These are phyloP conservation scores for Babjeviella inositovora DNA, from an alignment of 805 yeast species.

Conservation along the genomic window DNA sequence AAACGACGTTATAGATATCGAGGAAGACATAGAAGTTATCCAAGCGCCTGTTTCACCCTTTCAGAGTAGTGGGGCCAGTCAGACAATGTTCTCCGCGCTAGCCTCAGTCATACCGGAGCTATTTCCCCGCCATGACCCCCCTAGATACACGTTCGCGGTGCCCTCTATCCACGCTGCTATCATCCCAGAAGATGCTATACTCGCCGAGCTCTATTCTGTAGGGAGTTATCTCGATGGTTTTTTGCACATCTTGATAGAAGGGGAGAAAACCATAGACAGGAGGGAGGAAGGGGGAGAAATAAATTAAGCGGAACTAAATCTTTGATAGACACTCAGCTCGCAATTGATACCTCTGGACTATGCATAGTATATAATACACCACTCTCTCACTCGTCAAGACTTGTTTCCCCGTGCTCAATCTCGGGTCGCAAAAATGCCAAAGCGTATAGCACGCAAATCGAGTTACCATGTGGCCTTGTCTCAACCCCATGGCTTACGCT, in stretches of 20 bases:
- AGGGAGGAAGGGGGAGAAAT: neutral
- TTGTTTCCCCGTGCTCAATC: no score
- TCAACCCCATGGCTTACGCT: no score
- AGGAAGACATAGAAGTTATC: no score
- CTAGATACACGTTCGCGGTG: conserved; percentile 16
- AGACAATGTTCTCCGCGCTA: conserved; percentile 21
- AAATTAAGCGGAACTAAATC: no score
- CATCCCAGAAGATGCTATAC: conserved; percentile 23
- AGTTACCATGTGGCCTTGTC: no score
- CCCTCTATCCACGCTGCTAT: conserved; percentile 41
- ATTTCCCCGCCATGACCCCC: conserved; percentile 22
- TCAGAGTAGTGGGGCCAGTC: conserved; percentile 3
- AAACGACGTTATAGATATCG: no score
- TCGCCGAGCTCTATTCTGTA: conserved; percentile 25
- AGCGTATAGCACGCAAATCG: no score
- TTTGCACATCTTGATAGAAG: conserved; percentile 33
- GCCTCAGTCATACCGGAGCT: conserved; percentile 22
- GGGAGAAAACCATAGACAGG: neutral
- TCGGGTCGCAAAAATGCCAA: no score
- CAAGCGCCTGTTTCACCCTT: conserved; percentile 13
- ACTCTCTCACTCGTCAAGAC: no score
- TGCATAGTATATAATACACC: no score
- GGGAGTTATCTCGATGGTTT: conserved; percentile 49
- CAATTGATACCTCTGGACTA: no score
- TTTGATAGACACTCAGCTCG: no score